These are phyloP conservation scores for Bonia amplexicaulis DNA, from an alignment of 176 grass and related monocot species.

Conservation along the genomic window DNA sequence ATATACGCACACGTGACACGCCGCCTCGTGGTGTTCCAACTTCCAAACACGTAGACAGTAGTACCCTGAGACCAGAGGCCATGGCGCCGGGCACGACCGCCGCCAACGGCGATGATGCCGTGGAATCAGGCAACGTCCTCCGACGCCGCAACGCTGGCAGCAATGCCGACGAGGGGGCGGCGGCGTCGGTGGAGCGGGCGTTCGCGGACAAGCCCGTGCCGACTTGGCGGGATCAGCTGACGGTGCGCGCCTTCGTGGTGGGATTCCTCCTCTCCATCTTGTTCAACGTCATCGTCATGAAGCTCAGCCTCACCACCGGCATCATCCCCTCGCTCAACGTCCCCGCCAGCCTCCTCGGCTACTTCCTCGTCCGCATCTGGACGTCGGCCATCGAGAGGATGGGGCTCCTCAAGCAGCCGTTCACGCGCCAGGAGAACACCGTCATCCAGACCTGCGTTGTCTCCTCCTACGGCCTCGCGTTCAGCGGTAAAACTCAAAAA, in stretches of 20 bases:
- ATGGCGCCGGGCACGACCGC: slow-evolving; percentile 31
- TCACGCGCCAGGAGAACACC: slow-evolving; percentile 90
- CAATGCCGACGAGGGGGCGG: neutral
- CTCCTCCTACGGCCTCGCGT: slow-evolving; percentile 44
- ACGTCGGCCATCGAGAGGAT: slow-evolving; percentile 51
- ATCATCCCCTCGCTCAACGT: slow-evolving; percentile 94
- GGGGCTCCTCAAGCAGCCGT: slow-evolving; percentile 36
- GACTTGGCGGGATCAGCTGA: slow-evolving; percentile 71
- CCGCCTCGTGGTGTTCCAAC: neutral
- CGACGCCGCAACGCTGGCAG: slow-evolving; percentile 25
- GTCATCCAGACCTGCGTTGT: slow-evolving; percentile 84
- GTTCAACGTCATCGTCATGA: slow-evolving; percentile 91
- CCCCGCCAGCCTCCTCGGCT: slow-evolving; percentile 78
- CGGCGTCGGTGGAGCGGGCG: neutral
- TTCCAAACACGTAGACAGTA: neutral
- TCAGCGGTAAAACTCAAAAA: slow-evolving; percentile 44
- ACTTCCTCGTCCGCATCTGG: slow-evolving; percentile 85
- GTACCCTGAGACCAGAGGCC: neutral
- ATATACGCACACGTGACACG: slow-evolving; percentile 11
- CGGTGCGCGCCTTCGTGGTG: slow-evolving; percentile 62
- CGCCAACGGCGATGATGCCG: neutral
- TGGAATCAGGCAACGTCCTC: slow-evolving; percentile 28
- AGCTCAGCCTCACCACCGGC: slow-evolving; percentile 95
- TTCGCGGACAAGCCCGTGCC: slow-evolving; percentile 23
- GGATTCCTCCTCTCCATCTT: slow-evolving; percentile 56